Evolutionary conservation across 495 filamentous ascomycete genomes (phyloP).

Genomic region (Penicillium maclennaniae): DNA sequence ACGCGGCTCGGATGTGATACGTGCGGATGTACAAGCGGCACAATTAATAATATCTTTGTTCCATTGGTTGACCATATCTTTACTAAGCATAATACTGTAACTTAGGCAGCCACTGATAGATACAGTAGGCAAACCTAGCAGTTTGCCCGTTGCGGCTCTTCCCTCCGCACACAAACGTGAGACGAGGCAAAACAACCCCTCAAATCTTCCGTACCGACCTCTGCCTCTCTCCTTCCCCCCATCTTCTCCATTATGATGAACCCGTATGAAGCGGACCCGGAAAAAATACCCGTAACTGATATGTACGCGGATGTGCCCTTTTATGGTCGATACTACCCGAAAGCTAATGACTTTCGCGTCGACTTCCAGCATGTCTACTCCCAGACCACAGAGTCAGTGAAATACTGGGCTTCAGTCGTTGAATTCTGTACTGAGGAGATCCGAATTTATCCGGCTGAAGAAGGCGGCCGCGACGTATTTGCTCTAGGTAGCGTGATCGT

Average conservation of each 20-base stretch:
- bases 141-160: neutral
- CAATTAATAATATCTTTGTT: too few relatives aligned
- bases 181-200: too few relatives aligned
- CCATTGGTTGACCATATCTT: too few relatives aligned
- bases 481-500: constrained; percentile 44
- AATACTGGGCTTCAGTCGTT: constrained; percentile 38
- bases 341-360: constrained; percentile 30
- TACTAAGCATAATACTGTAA: too few relatives aligned
- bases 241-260: constrained; percentile 7
- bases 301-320: constrained; percentile 33
- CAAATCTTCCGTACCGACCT: too few relatives aligned
- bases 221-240: too few relatives aligned
- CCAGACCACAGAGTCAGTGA: constrained; percentile 24
- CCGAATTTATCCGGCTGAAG: constrained; percentile 33
- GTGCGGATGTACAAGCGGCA: too few relatives aligned
- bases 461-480: constrained; percentile 42
- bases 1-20: too few relatives aligned
- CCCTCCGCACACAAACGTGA: too few relatives aligned
- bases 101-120: too few relatives aligned
- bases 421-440: constrained; percentile 25
- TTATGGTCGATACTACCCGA: constrained; percentile 35
- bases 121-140: too few relatives aligned
- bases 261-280: constrained; percentile 35
- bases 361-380: constrained; percentile 32
- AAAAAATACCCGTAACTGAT: constrained; percentile 31